Conservation (phyloP, 495 filamentous ascomycete genomes). For the Aspergillus bridgeri region DNA sequence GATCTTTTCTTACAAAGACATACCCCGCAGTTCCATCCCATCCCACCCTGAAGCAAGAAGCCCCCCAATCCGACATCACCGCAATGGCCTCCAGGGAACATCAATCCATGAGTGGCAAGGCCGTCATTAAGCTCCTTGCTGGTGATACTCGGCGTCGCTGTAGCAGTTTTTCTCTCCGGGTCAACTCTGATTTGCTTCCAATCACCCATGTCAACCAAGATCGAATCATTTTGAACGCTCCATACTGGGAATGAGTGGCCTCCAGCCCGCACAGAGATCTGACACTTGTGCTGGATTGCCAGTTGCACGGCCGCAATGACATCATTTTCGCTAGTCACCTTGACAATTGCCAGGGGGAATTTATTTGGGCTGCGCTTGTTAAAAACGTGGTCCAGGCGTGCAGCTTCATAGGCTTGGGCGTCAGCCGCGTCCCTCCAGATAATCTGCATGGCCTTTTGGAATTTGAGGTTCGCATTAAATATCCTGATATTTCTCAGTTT, state of each 20-base stretch:
- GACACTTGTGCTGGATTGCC: slow-evolving; percentile 32
- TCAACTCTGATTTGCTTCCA: slow-evolving; percentile 36
- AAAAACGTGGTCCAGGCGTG: slow-evolving; percentile 22
- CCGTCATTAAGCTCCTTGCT: slow-evolving; percentile 39
- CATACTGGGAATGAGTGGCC: slow-evolving; percentile 54
- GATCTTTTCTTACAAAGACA: neutral
- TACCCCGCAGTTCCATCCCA: slow-evolving; percentile 54
- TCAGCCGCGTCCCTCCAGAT: neutral
- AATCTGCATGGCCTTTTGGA: neutral
- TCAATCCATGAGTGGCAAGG: slow-evolving; percentile 30
- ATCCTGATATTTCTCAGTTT: too few species aligned
- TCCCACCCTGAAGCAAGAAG: slow-evolving; percentile 53
- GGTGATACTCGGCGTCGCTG: slow-evolving; percentile 43
- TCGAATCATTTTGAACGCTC: slow-evolving; percentile 48
- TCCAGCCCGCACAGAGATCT: slow-evolving; percentile 51
- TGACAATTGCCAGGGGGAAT: slow-evolving; percentile 44
- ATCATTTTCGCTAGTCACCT: slow-evolving; percentile 34
- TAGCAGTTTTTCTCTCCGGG: slow-evolving; percentile 25
- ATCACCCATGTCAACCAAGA: slow-evolving; percentile 48
- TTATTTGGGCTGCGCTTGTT: slow-evolving; percentile 36
- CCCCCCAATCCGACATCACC: slow-evolving; percentile 56
- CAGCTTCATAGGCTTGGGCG: neutral
- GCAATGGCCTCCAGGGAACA: slow-evolving; percentile 54
- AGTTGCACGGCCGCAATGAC: slow-evolving; percentile 43
- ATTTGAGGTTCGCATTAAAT: neutral